Evolutionary conservation across 495 filamentous ascomycete genomes (phyloP).

Genomic region (Tuber microsphaerosporum): DNA sequence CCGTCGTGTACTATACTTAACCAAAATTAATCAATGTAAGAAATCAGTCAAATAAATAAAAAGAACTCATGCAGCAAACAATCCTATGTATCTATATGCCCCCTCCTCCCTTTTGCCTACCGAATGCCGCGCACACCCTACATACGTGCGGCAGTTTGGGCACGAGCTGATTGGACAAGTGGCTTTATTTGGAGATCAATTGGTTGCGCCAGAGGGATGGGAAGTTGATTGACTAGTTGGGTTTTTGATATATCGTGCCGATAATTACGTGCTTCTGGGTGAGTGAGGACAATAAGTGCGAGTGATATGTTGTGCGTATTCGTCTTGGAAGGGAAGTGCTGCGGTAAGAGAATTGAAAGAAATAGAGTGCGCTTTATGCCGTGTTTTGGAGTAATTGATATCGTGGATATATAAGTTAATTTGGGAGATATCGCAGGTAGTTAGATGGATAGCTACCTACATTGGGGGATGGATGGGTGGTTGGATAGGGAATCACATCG

Average conservation of each 20-base stretch:
- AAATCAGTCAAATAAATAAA: neutral
- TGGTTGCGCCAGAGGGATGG: neutral
- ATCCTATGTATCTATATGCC: neutral
- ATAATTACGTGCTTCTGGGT: neutral
- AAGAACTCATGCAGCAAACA: neutral
- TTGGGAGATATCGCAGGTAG: neutral
- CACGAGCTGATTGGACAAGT: neutral
- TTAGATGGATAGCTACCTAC: neutral
- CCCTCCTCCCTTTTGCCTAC: neutral
- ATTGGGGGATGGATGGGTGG: neutral
- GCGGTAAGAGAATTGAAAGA: neutral
- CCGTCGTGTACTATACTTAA: neutral
- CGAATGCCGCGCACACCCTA: neutral
- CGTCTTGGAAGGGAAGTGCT: neutral
- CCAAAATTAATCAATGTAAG: neutral
- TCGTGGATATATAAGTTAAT: neutral
- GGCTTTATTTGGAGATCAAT: neutral
- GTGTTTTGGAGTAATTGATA: neutral
- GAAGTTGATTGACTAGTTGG: neutral
- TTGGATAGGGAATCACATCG: neutral
- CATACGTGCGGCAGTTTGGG: neutral
- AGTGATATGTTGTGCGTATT: conserved; percentile 1
- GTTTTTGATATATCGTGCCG: neutral
- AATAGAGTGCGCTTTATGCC: neutral
- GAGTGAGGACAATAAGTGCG: neutral